A percentile compares a stretch with the other conserved stretches of the same genome.
Conservation (phyloP, 352 stramenopile genomes). For the Globisporangium sylvaticum region DNA sequence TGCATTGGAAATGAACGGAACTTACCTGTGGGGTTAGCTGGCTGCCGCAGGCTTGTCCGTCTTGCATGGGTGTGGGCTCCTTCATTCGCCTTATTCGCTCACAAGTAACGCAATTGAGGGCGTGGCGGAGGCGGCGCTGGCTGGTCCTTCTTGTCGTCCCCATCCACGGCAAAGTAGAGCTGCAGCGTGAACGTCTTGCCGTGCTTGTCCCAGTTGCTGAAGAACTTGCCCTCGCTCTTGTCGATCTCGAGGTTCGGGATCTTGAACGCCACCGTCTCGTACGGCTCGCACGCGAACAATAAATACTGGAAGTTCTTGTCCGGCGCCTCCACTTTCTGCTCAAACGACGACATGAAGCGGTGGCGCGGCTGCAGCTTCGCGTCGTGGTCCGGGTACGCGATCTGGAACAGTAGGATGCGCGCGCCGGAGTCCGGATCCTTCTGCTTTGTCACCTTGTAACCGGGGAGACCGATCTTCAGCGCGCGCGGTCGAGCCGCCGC, state of each 20-base stretch:
- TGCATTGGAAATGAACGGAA: neutral
- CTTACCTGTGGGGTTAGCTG: conserved; percentile 3
- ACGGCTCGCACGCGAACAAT: conserved; percentile 98
- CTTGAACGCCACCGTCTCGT: conserved; percentile 99
- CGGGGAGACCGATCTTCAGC: conserved; percentile 95
- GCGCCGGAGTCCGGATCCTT: conserved; percentile 79
- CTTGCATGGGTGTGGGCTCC: conserved; percentile 7
- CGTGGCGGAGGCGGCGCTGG: conserved; percentile 56
- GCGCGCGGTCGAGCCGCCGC: conserved; percentile 58
- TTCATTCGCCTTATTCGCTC: neutral
- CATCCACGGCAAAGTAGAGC: conserved; percentile 50
- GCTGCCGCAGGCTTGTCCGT: conserved; percentile 1
- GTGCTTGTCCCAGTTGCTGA: conserved; percentile 97
- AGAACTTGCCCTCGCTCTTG: conserved; percentile 93
- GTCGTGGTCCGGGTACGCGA: conserved; percentile 96
- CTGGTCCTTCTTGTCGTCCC: conserved; percentile 21
- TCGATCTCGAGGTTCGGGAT: conserved; percentile 97
- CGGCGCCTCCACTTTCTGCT: conserved; percentile 96
- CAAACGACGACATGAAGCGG: conserved; percentile 99
- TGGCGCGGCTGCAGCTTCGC: conserved; percentile 93
- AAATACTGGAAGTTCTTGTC: conserved; percentile 97
- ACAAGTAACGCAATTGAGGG: conserved; percentile 38
- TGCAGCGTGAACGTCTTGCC: conserved; percentile 95
- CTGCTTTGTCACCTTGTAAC: conserved; percentile 98
- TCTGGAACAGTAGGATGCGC: conserved; percentile 90